Base-by-base conservation (phyloP, 1,139 yeast species). In the Yamadazyma kanchanaburiensis region DNA sequence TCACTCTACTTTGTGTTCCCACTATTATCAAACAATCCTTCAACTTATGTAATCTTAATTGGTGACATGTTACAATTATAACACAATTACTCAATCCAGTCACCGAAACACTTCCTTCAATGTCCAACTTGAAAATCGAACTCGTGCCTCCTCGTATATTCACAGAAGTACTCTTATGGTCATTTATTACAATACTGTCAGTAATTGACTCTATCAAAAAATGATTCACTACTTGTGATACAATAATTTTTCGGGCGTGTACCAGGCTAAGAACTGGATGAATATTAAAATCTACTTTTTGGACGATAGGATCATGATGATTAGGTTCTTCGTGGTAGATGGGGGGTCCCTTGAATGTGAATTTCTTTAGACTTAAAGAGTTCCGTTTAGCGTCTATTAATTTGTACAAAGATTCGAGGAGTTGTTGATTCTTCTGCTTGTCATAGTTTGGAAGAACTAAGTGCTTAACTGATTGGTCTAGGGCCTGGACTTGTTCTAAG, bases 31-130 rank as follows among this genome's bases (percentile, higher is more conserved):
- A 34, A 21, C 58, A 48, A 24, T 54, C 35, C 2, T 25, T 23
- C 3, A 58, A 35, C 26, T 55, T 42, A 38, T 67, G 74, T 10
- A 70, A 43, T 18, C 75, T 41, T 25, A 63, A 46, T 38, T 70
- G 76, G 37, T 69, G 74, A 35, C 71, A 58, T 10, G 41, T 28
- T 3, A 60, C 35, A 4, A 54, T 32, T 5, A 68, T 29, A 3
- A 51, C 43, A 29, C 55, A 47, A 12, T 60, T 36, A 3, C 23
- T 12, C 7, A 61, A 28, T 19, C 55, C 46, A 15, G 56, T 57
- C 3, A 60, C 30, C 28, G 55, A 58, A 0, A 60, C 45, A 0
- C 70, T 65, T 1, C 72, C 71, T 1, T 42, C 38, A n/a, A 57
- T 48, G 3, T 38, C 31, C 1, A 64, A 25, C 3, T 32, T 21